These are phyloP conservation scores for Phytophthora gonapodyides DNA, from an alignment of 352 stramenopile genomes.

Conservation along the genomic window DNA sequence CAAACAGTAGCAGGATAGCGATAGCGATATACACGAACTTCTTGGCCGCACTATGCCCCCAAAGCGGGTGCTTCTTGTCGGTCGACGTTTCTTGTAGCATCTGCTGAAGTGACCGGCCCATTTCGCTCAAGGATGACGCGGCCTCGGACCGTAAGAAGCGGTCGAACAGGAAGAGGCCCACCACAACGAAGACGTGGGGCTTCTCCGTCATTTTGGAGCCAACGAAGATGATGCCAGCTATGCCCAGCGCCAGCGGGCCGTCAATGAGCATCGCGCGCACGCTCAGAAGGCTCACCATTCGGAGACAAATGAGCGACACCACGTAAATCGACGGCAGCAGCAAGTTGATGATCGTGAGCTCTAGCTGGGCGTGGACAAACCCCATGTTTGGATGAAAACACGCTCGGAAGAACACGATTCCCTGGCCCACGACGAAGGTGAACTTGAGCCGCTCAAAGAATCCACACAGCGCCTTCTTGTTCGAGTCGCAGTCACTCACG, in stretches of 20 bases:
- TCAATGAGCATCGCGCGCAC: constrained; percentile 49
- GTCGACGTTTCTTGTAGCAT: constrained; percentile 64
- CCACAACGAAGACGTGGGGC: constrained; percentile 76
- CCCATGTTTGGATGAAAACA: constrained; percentile 84
- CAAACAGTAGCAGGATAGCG: constrained; percentile 69
- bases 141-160: constrained; percentile 61
- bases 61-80: constrained; percentile 44
- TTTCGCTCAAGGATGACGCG: constrained; percentile 52
- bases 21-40: constrained; percentile 68
- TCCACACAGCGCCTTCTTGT: constrained; percentile 61
- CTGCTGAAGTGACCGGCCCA: constrained; percentile 61
- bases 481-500: constrained; percentile 58
- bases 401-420: constrained; percentile 78
- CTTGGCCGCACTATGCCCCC: constrained; percentile 61
- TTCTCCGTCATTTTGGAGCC: constrained; percentile 81
- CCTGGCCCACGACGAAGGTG: constrained; percentile 78
- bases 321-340: constrained; percentile 88
- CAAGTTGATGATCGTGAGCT: constrained; percentile 90
- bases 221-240: constrained; percentile 57
- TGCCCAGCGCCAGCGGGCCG: constrained; percentile 53
- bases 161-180: constrained; percentile 82
- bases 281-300: constrained; percentile 69
- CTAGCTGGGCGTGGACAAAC: constrained; percentile 86
- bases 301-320: constrained; percentile 78
- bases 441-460: constrained; percentile 86